A percentile compares a stretch with the other conserved stretches of the same genome.
These are phyloP conservation scores for Chalciporus chontae DNA, from an alignment of 768 basidiomycete species.

Conservation along the genomic window DNA sequence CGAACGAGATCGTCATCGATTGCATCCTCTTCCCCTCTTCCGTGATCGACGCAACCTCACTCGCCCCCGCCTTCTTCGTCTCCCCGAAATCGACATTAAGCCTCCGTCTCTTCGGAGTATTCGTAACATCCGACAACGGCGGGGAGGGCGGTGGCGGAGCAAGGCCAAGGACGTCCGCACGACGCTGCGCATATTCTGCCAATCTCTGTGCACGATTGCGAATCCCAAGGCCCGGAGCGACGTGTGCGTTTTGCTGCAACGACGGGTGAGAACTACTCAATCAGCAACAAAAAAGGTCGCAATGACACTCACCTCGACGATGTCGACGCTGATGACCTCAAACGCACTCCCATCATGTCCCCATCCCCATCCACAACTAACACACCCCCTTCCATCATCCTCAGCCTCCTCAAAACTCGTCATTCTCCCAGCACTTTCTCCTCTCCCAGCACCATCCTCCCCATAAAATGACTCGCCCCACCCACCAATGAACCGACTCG, in stretches of 20 bases:
- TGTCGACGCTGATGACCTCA: conserved; percentile 63
- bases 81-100: conserved; percentile 24
- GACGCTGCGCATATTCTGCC: conserved; percentile 61
- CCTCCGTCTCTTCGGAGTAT: conserved; percentile 29
- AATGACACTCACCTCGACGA: conserved; percentile 51
- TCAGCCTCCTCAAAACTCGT: conserved; percentile 36
- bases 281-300: no score
- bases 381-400: conserved; percentile 58
- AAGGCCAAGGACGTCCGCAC: conserved; percentile 42
- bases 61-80: conserved; percentile 18
- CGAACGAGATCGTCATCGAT: conserved; percentile 49
- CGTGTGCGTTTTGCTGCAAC: conserved; percentile 48
- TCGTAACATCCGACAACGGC: conserved; percentile 34
- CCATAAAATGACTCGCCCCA: conserved; percentile 36
- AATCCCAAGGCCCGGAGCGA: conserved; percentile 49
- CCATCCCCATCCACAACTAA: conserved; percentile 75
- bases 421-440: conserved; percentile 23
- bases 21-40: conserved; percentile 41
- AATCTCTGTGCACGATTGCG: conserved; percentile 67
- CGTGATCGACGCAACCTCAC: conserved; percentile 23
- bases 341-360: conserved; percentile 76
- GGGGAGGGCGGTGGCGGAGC: conserved; percentile 19
- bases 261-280: no score
- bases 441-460: conserved; percentile 28
- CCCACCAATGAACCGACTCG: conserved; percentile 41